Evolutionary conservation across 2,329 filamentous ascomycete species (phyloP).

Genomic region (Cytospora mali): DNA sequence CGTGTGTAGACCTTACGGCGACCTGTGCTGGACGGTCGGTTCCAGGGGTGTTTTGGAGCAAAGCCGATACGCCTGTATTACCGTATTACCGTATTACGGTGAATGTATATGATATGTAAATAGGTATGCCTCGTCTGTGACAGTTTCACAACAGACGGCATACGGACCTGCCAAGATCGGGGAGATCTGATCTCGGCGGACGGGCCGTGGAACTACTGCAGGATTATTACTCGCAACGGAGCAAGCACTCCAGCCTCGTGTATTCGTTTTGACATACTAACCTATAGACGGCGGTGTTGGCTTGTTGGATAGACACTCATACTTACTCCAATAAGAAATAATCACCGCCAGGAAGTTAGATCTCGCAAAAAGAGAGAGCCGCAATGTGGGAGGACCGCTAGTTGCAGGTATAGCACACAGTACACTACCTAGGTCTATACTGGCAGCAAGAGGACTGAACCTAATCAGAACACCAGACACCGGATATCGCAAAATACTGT

Average conservation of each 20-base stretch:
- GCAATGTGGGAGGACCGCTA: not conserved
- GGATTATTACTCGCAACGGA: not conserved
- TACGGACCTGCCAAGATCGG: constrained; percentile 10
- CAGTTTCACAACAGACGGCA: constrained; percentile 8
- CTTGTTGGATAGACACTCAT: not conserved
- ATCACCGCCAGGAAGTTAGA: not conserved
- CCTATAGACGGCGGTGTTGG: not conserved
- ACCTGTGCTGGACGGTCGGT: constrained; percentile 11
- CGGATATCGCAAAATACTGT: not conserved
- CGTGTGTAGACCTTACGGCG: constrained; percentile 7
- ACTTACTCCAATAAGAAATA: not conserved
- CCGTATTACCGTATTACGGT: too few relatives aligned
- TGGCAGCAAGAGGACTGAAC: not conserved
- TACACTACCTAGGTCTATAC: not conserved
- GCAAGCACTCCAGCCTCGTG: not conserved
- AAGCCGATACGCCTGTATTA: not conserved
- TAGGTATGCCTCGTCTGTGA: too few relatives aligned
- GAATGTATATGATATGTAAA: too few relatives aligned
- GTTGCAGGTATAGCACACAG: not conserved
- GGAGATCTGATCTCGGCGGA: constrained; percentile 14
- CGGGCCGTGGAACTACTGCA: constrained; percentile 14
- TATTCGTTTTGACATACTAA: not conserved
- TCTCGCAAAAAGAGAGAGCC: not conserved
- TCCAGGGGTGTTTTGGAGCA: not conserved
- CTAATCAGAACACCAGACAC: not conserved